phyloP scores from a whole-genome alignment of 2,329 filamentous ascomycete species.

The Zasmidium citrigriseum region DNA sequence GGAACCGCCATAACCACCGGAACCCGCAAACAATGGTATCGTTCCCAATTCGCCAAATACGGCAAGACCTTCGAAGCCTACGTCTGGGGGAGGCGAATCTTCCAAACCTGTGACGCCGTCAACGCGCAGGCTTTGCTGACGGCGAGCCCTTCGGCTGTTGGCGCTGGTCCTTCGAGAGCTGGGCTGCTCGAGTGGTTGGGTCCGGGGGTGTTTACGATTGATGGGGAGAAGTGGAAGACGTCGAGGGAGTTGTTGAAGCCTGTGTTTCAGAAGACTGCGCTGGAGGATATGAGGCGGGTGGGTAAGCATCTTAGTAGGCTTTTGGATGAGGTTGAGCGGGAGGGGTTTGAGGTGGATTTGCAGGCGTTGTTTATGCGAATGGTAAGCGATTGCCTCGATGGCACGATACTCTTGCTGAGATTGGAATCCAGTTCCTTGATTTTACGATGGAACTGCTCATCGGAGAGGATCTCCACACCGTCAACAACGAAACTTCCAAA shows the following conservation, averaged over 20 bases:
- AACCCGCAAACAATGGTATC: background rate
- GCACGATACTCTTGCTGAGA: background rate
- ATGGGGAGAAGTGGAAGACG: conserved; percentile 1
- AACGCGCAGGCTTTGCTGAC: background rate
- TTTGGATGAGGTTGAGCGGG: background rate
- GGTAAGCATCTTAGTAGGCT: background rate
- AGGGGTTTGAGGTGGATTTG: background rate
- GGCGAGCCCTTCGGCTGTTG: background rate
- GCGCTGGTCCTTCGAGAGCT: background rate
- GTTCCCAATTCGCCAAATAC: background rate
- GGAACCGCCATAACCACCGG: background rate
- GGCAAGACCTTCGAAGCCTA: conserved; percentile 4
- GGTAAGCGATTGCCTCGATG: background rate
- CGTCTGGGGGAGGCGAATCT: conserved; percentile 1
- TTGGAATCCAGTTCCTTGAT: background rate
- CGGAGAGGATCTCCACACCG: conserved; percentile 2
- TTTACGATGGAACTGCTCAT: conserved; percentile 3
- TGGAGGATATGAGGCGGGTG: conserved; percentile 2
- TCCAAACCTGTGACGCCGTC: conserved; percentile 3
- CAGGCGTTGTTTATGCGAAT: conserved; percentile 1
- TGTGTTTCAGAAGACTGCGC: conserved; percentile 1
- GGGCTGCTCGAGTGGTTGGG: background rate
- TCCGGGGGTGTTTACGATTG: conserved; percentile 1
- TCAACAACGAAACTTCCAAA: background rate
- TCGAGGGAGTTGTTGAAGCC: conserved; percentile 1